phyloP scores from a whole-genome alignment of 495 filamentous ascomycete species.

The Annulohypoxylon stygium region DNA sequence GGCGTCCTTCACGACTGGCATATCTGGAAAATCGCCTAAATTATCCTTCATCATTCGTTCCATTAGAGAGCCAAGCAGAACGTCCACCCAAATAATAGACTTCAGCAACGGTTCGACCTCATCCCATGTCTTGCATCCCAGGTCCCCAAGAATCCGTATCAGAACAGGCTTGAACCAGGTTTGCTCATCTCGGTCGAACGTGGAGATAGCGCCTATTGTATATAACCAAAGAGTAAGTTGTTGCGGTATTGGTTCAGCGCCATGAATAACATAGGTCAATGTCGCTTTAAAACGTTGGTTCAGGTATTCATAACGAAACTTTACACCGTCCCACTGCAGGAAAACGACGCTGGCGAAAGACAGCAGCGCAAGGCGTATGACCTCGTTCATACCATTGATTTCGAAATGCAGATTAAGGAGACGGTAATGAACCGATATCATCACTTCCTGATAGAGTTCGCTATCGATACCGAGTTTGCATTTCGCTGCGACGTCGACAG shows the following conservation, averaged over 20 bases:
- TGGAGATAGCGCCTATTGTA: background rate
- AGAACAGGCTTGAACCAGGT: background rate
- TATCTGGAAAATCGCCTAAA: background rate
- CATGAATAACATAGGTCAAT: background rate
- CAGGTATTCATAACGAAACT: background rate
- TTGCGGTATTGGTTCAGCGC: background rate
- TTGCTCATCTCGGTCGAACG: background rate
- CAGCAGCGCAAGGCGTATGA: background rate
- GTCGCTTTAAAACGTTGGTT: background rate
- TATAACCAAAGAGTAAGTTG: constrained; percentile 1
- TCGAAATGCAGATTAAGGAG: background rate
- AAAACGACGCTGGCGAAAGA: background rate
- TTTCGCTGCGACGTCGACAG: background rate
- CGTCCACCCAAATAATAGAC: background rate
- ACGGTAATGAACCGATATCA: background rate
- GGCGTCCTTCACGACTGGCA: too few relatives aligned
- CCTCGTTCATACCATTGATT: background rate
- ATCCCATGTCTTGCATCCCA: constrained; percentile 4
- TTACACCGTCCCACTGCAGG: background rate
- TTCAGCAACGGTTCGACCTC: background rate
- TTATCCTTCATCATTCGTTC: background rate
- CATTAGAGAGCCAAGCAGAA: background rate
- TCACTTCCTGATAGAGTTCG: background rate
- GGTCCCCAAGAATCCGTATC: too few relatives aligned
- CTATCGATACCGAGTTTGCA: background rate